These are phyloP conservation scores for Aphanocladium album DNA, from an alignment of 2,329 filamentous ascomycete species.

Conservation along the genomic window DNA sequence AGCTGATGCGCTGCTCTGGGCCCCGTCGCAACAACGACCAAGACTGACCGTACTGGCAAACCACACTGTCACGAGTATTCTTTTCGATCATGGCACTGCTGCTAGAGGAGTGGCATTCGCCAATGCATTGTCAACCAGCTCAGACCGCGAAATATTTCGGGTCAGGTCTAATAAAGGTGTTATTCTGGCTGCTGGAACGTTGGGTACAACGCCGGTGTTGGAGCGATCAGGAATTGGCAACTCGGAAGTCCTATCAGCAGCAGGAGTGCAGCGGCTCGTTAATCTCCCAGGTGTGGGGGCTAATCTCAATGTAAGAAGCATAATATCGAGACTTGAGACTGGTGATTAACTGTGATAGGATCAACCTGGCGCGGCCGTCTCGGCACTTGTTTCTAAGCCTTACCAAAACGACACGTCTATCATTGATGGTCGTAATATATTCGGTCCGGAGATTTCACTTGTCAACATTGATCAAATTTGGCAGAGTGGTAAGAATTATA, in stretches of 20 bases:
- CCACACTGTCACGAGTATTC: constrained; percentile 29
- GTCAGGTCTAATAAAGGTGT: constrained; percentile 12
- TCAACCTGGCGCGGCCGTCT: constrained; percentile 18
- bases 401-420: constrained; percentile 20
- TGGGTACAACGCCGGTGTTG: constrained; percentile 32
- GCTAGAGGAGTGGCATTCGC: constrained; percentile 12
- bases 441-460: constrained; percentile 20
- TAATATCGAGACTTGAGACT: background rate
- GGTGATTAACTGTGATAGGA: constrained; percentile 11
- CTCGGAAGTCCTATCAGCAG: constrained; percentile 37
- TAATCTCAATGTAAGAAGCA: constrained; percentile 18
- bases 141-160: constrained; percentile 37
- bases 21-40: constrained; percentile 19
- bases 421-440: constrained; percentile 16
- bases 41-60: constrained; percentile 27
- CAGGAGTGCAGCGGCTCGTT: constrained; percentile 41
- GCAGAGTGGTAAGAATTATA: background rate
- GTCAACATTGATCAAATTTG: constrained; percentile 20
- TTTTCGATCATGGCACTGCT: constrained; percentile 21
- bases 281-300: constrained; percentile 51
- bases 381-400: constrained; percentile 16
- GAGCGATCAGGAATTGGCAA: constrained; percentile 53
- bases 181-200: constrained; percentile 17
- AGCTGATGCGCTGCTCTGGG: constrained; percentile 28
- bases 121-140: constrained; percentile 29